Evolutionary conservation across 495 filamentous ascomycete species (phyloP).

Genomic region (Tetracladium marchalianum): DNA sequence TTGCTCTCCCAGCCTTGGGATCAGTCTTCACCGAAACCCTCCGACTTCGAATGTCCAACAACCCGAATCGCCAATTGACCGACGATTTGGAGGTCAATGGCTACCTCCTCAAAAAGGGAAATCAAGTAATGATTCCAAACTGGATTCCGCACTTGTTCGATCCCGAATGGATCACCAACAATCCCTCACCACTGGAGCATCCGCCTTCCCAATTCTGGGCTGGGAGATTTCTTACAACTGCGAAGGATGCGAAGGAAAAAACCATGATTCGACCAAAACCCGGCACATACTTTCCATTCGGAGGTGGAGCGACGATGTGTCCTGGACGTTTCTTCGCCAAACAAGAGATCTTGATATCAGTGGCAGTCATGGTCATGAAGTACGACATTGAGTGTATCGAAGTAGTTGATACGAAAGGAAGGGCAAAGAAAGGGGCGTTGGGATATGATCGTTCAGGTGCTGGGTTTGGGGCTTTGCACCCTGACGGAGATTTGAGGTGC

Average conservation of each 20-base stretch:
- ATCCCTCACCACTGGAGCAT: constrained; percentile 19
- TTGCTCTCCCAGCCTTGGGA: background rate
- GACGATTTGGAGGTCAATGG: background rate
- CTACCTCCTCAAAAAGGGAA: constrained; percentile 4
- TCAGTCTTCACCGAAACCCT: constrained; percentile 6
- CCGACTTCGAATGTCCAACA: background rate
- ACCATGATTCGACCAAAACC: background rate
- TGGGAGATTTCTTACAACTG: too few relatives aligned
- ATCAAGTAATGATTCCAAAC: background rate
- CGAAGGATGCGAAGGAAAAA: background rate
- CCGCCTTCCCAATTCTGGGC: constrained; percentile 10
- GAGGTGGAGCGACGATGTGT: constrained; percentile 33
- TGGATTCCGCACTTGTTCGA: background rate
- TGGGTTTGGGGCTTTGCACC: constrained; percentile 16
- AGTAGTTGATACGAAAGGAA: constrained; percentile 16
- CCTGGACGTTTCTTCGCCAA: constrained; percentile 41
- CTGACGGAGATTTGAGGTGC: constrained; percentile 22
- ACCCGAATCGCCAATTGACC: background rate
- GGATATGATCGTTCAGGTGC: constrained; percentile 7
- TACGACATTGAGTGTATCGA: constrained; percentile 40
- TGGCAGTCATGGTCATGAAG: constrained; percentile 36
- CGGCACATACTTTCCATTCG: constrained; percentile 27
- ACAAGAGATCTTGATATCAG: constrained; percentile 34
- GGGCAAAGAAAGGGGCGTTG: constrained; percentile 9
- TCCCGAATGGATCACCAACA: constrained; percentile 17